These are phyloP conservation scores for Elongisporangium anandrum DNA, from an alignment of 352 stramenopile species.

Conservation along the genomic window DNA sequence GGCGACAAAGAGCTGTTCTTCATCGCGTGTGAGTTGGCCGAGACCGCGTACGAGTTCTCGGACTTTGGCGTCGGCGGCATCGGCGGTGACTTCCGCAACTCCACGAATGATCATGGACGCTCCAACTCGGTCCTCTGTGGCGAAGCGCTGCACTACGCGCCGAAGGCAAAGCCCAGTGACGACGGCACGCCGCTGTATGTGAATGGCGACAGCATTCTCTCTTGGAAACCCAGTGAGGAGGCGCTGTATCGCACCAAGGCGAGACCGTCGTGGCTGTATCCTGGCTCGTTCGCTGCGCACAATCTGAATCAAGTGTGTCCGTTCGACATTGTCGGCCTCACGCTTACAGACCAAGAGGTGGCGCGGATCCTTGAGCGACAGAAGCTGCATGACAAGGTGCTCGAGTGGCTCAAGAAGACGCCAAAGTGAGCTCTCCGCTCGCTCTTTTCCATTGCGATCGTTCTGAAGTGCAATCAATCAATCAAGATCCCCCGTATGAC, in stretches of 20 bases:
- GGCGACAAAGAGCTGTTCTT: conserved; percentile 39
- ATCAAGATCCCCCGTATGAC: too few relatives aligned
- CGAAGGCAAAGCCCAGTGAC: background rate
- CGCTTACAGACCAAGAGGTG: conserved; percentile 2
- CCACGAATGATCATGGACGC: background rate
- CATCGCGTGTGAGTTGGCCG: conserved; percentile 29
- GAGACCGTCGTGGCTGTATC: background rate
- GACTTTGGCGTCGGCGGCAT: conserved; percentile 24
- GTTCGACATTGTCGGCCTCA: conserved; percentile 4
- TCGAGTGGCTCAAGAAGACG: too few relatives aligned
- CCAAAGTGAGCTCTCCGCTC: background rate
- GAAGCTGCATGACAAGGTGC: background rate
- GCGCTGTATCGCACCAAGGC: conserved; percentile 1
- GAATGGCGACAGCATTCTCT: conserved; percentile 18
- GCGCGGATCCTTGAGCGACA: background rate
- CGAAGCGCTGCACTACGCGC: conserved; percentile 18
- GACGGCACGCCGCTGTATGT: background rate
- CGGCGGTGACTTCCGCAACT: conserved; percentile 9
- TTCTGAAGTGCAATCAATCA: too few relatives aligned
- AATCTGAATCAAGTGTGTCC: conserved; percentile 1
- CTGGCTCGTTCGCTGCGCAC: background rate
- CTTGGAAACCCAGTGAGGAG: conserved; percentile 14
- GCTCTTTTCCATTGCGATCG: too few relatives aligned
- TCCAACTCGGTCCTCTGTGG: conserved; percentile 16
- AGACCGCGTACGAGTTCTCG: conserved; percentile 26